phyloP scores from a whole-genome alignment of 148 eudicot species.

The Chenopodium berlandieri region DNA sequence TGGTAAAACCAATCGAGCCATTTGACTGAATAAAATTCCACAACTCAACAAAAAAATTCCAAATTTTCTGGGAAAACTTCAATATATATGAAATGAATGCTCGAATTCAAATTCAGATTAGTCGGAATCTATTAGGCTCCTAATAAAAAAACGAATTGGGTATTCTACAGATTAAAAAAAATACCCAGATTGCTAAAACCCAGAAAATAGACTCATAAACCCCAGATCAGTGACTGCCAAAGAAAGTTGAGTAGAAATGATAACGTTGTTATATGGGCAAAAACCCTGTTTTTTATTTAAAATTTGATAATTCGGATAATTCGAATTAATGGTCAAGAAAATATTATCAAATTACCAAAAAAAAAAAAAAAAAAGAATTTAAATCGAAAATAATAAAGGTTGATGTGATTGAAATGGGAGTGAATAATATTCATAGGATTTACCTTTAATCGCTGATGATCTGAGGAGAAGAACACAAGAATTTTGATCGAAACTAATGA shows the following conservation, averaged over 20 bases:
- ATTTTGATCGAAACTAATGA: background rate
- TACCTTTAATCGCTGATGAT: slow-evolving; percentile 24
- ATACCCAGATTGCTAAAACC: slow-evolving; percentile 39
- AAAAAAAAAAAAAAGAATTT: background rate
- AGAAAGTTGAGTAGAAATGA: slow-evolving; percentile 5
- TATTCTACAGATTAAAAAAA: background rate
- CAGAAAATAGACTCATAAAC: slow-evolving; percentile 17
- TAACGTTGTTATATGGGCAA: background rate
- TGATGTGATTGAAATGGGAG: slow-evolving; percentile 3
- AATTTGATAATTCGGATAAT: slow-evolving; percentile 12
- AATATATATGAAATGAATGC: background rate
- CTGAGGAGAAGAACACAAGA: background rate
- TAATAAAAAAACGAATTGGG: no score
- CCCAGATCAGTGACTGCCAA: slow-evolving; percentile 31
- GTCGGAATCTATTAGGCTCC: background rate
- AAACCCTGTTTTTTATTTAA: slow-evolving; percentile 7
- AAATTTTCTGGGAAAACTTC: slow-evolving; percentile 11
- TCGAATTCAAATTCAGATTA: background rate
- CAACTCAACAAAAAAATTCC: slow-evolving; percentile 10
- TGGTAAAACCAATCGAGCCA: slow-evolving; percentile 93
- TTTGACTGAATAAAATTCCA: slow-evolving; percentile 34
- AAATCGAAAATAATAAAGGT: background rate
- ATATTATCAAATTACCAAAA: background rate
- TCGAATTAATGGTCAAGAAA: slow-evolving; percentile 17
- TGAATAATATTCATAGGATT: background rate